Percentiles rank a stretch among this genome's conserved stretches.
Evolutionary conservation across 2,329 filamentous ascomycete species (phyloP).

Genomic region (Orbilia quercus): DNA sequence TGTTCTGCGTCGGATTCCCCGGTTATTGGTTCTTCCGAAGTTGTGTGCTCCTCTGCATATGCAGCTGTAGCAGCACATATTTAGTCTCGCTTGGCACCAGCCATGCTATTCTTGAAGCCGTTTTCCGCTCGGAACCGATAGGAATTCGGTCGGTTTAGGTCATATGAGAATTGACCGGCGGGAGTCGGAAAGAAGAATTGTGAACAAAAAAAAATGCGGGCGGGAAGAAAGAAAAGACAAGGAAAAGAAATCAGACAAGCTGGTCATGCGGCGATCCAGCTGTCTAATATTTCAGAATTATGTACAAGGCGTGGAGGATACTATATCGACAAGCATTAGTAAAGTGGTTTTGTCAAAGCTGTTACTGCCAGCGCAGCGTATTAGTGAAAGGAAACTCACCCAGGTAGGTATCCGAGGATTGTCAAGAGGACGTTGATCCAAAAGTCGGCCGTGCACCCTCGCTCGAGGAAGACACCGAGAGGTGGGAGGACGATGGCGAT

Average conservation of each 20-base stretch:
- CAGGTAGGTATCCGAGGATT: constrained; percentile 71
- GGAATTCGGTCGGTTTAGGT: constrained; percentile 38
- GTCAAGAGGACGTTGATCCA: constrained; percentile 93
- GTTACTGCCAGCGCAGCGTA: background rate
- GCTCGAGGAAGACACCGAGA: constrained; percentile 93
- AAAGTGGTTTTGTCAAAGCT: background rate
- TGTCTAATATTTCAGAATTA: constrained; percentile 61
- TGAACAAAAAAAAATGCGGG: constrained; percentile 20
- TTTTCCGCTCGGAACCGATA: constrained; percentile 52
- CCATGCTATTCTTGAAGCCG: constrained; percentile 44
- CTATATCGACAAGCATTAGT: constrained; percentile 64
- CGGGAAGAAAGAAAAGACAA: constrained; percentile 18
- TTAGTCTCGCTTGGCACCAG: constrained; percentile 47
- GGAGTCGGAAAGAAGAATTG: constrained; percentile 38
- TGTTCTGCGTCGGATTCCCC: constrained; percentile 26
- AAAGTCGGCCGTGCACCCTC: constrained; percentile 85
- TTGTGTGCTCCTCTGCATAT: constrained; percentile 16
- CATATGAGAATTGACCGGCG: constrained; percentile 48
- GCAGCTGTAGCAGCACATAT: constrained; percentile 8
- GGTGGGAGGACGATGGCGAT: constrained; percentile 90
- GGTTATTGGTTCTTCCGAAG: constrained; percentile 32
- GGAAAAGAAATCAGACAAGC: constrained; percentile 15
- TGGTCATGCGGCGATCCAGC: constrained; percentile 11
- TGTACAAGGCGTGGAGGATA: constrained; percentile 90
- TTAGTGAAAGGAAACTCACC: constrained; percentile 25